Percentiles rank a stretch among this genome's conserved stretches.
Evolutionary conservation across 208 protist genomes (phyloP).

Genomic region (Crithidia acanthocephali): DNA sequence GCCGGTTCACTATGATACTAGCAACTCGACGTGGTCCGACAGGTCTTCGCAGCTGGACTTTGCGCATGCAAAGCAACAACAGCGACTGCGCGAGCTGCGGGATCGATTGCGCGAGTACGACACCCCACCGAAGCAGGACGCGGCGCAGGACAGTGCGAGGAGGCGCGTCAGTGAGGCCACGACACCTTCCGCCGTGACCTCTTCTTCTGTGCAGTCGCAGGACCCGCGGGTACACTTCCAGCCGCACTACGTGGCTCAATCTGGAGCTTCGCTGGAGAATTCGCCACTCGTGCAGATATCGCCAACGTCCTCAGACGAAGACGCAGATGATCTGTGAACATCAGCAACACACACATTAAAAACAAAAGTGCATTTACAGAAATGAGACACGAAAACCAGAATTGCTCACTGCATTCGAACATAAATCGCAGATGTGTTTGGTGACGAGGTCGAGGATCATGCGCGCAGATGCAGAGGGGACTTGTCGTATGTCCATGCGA

Average conservation of each 20-base stretch:
- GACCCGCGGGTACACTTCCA: not conserved
- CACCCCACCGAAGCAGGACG: not conserved
- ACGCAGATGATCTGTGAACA: not conserved
- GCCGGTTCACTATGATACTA: not conserved
- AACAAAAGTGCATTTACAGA: slow-evolving; percentile 5
- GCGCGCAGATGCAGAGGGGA: too few species aligned
- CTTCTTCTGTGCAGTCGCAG: not conserved
- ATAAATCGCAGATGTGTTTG: too few species aligned
- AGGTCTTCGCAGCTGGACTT: not conserved
- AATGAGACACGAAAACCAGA: slow-evolving; percentile 10
- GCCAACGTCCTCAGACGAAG: slow-evolving; percentile 39
- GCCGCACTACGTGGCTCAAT: not conserved
- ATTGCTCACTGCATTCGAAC: too few species aligned
- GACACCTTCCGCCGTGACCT: not conserved
- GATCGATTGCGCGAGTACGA: slow-evolving; percentile 23
- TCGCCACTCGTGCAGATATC: slow-evolving; percentile 33
- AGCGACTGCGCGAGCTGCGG: slow-evolving; percentile 24
- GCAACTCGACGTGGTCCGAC: not conserved
- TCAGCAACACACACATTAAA: slow-evolving; percentile 3
- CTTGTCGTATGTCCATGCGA: too few species aligned
- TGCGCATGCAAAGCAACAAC: slow-evolving; percentile 15
- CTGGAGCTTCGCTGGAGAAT: not conserved
- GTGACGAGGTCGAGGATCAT: too few species aligned
- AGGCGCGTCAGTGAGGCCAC: not conserved
- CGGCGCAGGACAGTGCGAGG: not conserved